Base-by-base conservation (phyloP, 495 filamentous ascomycete species). In the Hypoxylon fragiforme region DNA sequence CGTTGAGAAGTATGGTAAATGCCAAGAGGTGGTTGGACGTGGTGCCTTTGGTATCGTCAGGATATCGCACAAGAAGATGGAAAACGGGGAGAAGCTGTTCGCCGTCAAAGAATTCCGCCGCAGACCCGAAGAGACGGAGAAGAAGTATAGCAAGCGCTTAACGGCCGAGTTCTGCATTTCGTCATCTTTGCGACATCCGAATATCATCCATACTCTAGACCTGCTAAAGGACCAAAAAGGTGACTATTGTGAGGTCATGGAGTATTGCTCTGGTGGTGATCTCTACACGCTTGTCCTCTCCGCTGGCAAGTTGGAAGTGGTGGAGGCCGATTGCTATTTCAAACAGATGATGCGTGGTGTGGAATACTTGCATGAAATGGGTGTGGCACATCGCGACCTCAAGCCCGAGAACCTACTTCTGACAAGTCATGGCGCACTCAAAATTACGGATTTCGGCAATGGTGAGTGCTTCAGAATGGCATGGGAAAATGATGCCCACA, bases 91-190 rank as follows among this genome's bases (percentile, higher is more conserved):
- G 71, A 94, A 94, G 73, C 80, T 97, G 8, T 99, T 92, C 65
- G 94, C 94, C 37, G 92, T 99, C 65, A 99, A 99, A 71, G 94
- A 97, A 66, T 99, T 99, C 73, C 90, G 91, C 22, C 87, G 92
- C 41, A 81, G 92, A 13, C 95, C 95, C 3, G 88, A 94, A 57
- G 95, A 99, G 72, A 91, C 89, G 7, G 83, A 86, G 50, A 95
- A 95, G 77, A 95, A 96, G 70, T 99, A 99, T 66, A 91, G 94
- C 76, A 99, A 99, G 69, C 87, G 94, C 9, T 77, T 99, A 32
- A 99, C 91, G n/a, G 89, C 94, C 22, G 94, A 99, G 68, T 99
- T 99, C 70, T 99, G 95, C 73, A 97, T 99, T 61, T 97, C 92
- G 1, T 97, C 94, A 0, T 95, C 92, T 14, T 80, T 99, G 14